Evolutionary conservation across 345 rosid species (phyloP).

Genomic region (Gossypium sturtianum): DNA sequence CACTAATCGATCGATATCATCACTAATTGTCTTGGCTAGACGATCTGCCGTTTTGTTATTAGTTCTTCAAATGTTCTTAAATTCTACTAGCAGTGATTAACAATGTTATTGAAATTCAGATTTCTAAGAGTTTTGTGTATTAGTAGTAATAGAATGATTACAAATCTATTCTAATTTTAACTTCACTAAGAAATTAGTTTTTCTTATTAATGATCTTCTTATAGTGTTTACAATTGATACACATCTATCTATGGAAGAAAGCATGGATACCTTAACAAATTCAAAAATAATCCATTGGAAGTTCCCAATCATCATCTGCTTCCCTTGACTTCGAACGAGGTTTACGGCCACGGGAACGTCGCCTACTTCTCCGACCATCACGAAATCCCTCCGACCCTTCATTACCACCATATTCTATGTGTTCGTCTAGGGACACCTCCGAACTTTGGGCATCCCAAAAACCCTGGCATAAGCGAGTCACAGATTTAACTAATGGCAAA

Average conservation of each 20-base stretch:
- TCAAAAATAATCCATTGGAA: conserved; percentile 55
- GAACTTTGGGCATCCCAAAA: conserved; percentile 51
- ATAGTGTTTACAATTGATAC: background rate
- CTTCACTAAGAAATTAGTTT: too few relatives aligned
- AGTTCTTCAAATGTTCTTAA: too few relatives aligned
- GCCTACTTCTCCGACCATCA: conserved; percentile 17
- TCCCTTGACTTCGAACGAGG: conserved; percentile 24
- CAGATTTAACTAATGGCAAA: background rate
- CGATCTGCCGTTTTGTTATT: too few relatives aligned
- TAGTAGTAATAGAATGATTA: too few relatives aligned
- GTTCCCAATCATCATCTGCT: conserved; percentile 48
- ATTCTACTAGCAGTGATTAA: too few relatives aligned
- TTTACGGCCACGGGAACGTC: conserved; percentile 21
- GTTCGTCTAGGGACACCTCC: conserved; percentile 30
- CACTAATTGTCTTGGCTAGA: too few relatives aligned
- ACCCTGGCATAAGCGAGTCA: conserved; percentile 39
- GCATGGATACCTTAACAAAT: background rate
- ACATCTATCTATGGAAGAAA: background rate
- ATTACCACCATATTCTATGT: conserved; percentile 28
- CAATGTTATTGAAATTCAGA: too few relatives aligned
- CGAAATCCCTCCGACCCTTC: conserved; percentile 26
- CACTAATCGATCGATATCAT: too few relatives aligned
- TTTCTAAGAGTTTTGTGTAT: too few relatives aligned
- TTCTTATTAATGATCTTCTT: too few relatives aligned
- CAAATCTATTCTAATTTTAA: too few relatives aligned